These are phyloP conservation scores for Cornus suecica DNA, from an alignment of 148 eudicot genomes.

Conservation along the genomic window DNA sequence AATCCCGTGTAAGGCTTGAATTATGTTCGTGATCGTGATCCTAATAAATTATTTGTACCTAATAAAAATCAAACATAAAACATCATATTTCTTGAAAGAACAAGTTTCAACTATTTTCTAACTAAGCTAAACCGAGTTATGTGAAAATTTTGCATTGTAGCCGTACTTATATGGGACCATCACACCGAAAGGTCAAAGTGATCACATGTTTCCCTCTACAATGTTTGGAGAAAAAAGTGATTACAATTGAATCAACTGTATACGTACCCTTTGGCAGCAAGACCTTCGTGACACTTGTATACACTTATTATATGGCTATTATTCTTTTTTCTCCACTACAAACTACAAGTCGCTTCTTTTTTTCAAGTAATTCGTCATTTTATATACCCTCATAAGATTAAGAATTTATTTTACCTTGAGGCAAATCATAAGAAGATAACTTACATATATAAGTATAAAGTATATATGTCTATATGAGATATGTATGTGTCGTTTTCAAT, in stretches of 20 bases:
- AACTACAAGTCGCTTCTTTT: neutral
- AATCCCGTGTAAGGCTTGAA: too few relatives aligned
- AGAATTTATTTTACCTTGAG: too few relatives aligned
- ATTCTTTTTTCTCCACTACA: neutral
- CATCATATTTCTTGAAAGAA: too few relatives aligned
- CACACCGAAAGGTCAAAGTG: constrained; percentile 14
- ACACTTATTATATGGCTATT: constrained; percentile 4
- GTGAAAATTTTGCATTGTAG: constrained; percentile 8
- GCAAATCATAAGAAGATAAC: too few relatives aligned
- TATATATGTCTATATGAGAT: neutral
- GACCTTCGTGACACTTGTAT: constrained; percentile 31
- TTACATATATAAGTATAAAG: too few relatives aligned
- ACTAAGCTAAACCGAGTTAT: neutral
- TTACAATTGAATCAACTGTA: constrained; percentile 9
- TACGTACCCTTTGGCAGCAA: constrained; percentile 6
- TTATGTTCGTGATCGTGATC: too few relatives aligned
- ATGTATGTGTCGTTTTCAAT: neutral
- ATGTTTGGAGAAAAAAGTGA: neutral
- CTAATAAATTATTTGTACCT: too few relatives aligned
- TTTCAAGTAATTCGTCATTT: neutral
- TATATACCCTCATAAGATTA: too few relatives aligned
- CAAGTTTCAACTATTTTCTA: too few relatives aligned
- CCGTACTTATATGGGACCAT: neutral
- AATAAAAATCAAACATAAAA: too few relatives aligned
- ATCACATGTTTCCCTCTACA: constrained; percentile 15